Evolutionary conservation across 345 rosid genomes (phyloP).

Genomic region (Isatis tinctoria): DNA sequence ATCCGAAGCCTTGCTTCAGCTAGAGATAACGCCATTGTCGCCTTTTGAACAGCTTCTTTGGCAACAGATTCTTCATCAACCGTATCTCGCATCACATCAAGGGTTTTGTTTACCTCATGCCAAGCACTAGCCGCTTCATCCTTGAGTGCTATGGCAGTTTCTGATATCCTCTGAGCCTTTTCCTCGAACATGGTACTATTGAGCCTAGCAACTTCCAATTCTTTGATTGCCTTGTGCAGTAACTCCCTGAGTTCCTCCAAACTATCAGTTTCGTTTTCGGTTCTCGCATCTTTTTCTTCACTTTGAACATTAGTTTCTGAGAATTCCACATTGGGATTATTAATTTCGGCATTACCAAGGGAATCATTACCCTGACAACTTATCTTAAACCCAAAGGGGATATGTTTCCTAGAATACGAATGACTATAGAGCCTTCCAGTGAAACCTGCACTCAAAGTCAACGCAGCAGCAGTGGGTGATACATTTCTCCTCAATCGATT

Average conservation of each 20-base stretch:
- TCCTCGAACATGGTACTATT: constrained; percentile 87
- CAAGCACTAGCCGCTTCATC: constrained; percentile 66
- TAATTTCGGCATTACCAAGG: constrained; percentile 39
- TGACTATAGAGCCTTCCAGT: constrained; percentile 30
- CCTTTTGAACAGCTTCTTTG: constrained; percentile 72
- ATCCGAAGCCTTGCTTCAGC: constrained; percentile 80
- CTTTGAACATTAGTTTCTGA: constrained; percentile 35
- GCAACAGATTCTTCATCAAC: constrained; percentile 62
- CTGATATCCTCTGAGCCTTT: constrained; percentile 81
- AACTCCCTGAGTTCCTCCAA: constrained; percentile 59
- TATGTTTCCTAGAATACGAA: constrained; percentile 27
- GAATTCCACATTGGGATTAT: constrained; percentile 28
- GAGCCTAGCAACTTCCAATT: constrained; percentile 69
- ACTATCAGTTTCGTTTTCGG: constrained; percentile 36
- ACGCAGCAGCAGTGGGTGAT: constrained; percentile 23
- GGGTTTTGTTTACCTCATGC: constrained; percentile 53
- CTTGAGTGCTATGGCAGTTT: constrained; percentile 78
- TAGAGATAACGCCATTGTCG: constrained; percentile 78
- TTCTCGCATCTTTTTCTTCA: constrained; percentile 39
- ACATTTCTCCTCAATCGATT: constrained; percentile 33
- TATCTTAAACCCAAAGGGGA: constrained; percentile 32
- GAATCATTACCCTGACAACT: constrained; percentile 60
- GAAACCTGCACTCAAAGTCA: constrained; percentile 17
- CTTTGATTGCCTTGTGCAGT: constrained; percentile 57
- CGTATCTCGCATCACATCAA: constrained; percentile 52